Base-by-base conservation (phyloP, 768 basidiomycete species). In the Xanthoconium purpureum region DNA sequence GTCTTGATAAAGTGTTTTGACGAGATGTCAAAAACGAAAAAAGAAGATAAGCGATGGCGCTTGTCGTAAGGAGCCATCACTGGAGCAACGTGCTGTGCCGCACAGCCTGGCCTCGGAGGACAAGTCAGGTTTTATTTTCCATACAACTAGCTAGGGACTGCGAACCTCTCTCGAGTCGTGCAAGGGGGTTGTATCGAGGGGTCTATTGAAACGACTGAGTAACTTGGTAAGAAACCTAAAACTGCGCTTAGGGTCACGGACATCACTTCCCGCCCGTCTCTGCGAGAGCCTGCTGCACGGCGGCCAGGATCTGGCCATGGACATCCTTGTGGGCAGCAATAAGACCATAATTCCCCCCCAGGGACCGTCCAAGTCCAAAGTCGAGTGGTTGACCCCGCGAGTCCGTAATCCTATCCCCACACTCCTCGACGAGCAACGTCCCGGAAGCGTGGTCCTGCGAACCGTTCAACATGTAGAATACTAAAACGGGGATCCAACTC, bases 371-470 rank as follows among this genome's bases (percentile, higher is more conserved):
- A 2, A 89, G 76, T 0, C 91, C 88, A 71, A 99, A 98, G 67
- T 96, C 80, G 28, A 99, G 82, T 0, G 80, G 78, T 51, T 80
- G 59, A 3, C 94, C 96, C 42, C 85, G 78, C 47, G 89, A 89
- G 69, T 98, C 90, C 0, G 87, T 88, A 36, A 98, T 83, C n/a
- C 88, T 60, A 0, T 95, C 95, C 0, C 94, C 95, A 0, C 94
- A 90, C 71, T 98, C 96, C 60, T 84, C 81, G 14, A 98, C 83
- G 7, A 99, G 80, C 14, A 98, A 67, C 2, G 82, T 77, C 0
- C 97, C 96, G 0, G 91, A 83, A 0, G 96, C 94, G 67, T 98
- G 97, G 65, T 98, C 96, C 89, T 93, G 52, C 24, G 3, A 11
- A 46, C 28, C 39, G 51, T 33, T 12, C 8, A 28, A n/a, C 37